Percentiles rank a stretch among this genome's conserved stretches.
These are phyloP conservation scores for Arctostaphylos glauca DNA, from an alignment of 148 eudicot species.

Conservation along the genomic window DNA sequence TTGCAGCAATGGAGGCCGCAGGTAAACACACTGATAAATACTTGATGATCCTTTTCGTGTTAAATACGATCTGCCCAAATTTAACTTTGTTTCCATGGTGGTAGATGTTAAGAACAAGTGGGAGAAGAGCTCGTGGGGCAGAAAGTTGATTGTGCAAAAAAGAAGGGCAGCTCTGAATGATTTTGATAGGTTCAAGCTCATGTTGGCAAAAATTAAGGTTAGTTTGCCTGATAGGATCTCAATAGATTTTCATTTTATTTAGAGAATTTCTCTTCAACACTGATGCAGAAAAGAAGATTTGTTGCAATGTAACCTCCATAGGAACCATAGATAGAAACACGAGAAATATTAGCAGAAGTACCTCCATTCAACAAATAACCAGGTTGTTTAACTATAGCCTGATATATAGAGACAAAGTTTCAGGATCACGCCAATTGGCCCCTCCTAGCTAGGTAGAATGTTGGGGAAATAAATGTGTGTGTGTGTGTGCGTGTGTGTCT, in stretches of 20 bases:
- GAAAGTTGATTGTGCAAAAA: slow-evolving; percentile 63
- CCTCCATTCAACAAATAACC: no score
- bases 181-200: slow-evolving; percentile 69
- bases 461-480: no score
- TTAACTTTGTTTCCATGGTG: not conserved
- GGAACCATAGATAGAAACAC: no score
- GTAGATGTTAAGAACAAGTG: slow-evolving; percentile 71
- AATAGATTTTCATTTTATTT: not conserved
- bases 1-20: slow-evolving; percentile 82
- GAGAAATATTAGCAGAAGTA: no score
- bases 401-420: no score
- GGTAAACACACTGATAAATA: slow-evolving; percentile 31
- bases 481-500: no score
- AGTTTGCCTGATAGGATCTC: not conserved
- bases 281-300: no score
- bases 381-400: no score
- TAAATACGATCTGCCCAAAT: not conserved
- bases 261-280: not conserved
- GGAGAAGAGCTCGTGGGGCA: slow-evolving; percentile 78
- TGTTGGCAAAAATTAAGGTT: slow-evolving; percentile 76
- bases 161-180: slow-evolving; percentile 64
- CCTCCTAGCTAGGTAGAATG: no score
- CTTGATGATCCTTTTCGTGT: not conserved
- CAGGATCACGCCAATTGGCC: no score
- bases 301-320: no score